Conservation (phyloP, 2,329 filamentous ascomycete genomes). For the Trichothecium roseum region DNA sequence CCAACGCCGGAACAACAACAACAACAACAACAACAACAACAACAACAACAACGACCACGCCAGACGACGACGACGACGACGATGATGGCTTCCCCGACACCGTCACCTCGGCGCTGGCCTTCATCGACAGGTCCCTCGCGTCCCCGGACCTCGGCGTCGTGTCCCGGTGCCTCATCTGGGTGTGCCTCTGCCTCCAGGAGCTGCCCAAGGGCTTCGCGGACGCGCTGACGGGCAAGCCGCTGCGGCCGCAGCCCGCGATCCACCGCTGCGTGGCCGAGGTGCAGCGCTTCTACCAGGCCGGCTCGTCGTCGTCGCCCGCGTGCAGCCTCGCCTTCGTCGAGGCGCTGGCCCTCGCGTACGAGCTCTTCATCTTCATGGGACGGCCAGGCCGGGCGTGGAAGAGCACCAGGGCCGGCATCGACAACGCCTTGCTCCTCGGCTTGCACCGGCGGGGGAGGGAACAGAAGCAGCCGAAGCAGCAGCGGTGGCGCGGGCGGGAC, state of each 20-base stretch:
- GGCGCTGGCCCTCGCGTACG: constrained; percentile 36
- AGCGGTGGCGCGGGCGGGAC: constrained; percentile 4
- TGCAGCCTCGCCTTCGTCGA: constrained; percentile 40
- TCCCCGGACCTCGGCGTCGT: constrained; percentile 19
- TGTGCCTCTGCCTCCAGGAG: constrained; percentile 29
- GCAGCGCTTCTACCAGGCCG: constrained; percentile 18
- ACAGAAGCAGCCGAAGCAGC: no score
- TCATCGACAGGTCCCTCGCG: constrained; percentile 22
- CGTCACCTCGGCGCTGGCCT: constrained; percentile 10
- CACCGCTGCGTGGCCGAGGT: constrained; percentile 35
- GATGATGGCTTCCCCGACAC: no score
- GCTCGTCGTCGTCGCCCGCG: no score
- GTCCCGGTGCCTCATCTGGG: constrained; percentile 31
- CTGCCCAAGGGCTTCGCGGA: constrained; percentile 21
- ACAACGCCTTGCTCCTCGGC: constrained; percentile 40
- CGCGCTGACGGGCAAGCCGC: no score
- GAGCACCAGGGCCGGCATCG: constrained; percentile 36
- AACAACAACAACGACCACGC: no score
- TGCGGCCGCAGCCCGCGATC: constrained; percentile 9
- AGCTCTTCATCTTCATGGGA: constrained; percentile 43
- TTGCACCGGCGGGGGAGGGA: constrained; percentile 30
- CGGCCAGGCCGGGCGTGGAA: constrained; percentile 45
- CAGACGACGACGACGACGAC: no score
- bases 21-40: no score
- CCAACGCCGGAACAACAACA: no score